A percentile compares a stretch with the other conserved stretches of the same genome.
Evolutionary conservation across 2,329 filamentous ascomycete species (phyloP).

Genomic region (Botrytis paeoniae): DNA sequence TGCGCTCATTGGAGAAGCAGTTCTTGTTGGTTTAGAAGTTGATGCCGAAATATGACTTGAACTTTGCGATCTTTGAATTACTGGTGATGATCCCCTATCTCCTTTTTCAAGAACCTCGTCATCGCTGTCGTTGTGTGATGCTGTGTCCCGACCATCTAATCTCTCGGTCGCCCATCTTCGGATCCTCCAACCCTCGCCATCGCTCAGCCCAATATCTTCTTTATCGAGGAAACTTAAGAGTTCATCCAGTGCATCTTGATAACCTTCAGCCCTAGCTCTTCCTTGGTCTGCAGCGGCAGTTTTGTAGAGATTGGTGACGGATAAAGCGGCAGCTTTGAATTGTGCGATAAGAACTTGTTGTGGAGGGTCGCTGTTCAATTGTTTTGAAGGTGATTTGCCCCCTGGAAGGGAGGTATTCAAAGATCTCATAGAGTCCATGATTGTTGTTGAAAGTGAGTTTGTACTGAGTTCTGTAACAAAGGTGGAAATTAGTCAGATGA

Average conservation of each 20-base stretch:
- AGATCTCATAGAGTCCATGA: constrained; percentile 63
- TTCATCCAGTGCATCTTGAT: constrained; percentile 92
- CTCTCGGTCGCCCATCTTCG: constrained; percentile 67
- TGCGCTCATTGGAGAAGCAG: constrained; percentile 32
- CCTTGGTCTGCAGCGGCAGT: constrained; percentile 76
- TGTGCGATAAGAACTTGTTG: constrained; percentile 71
- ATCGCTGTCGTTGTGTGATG: constrained; percentile 60
- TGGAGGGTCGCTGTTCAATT: constrained; percentile 45
- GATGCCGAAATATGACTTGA: constrained; percentile 38
- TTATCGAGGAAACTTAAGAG: constrained; percentile 81
- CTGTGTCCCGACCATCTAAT: constrained; percentile 59
- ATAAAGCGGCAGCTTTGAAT: constrained; percentile 89
- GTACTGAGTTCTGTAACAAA: constrained; percentile 15
- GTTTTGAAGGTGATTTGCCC: constrained; percentile 45
- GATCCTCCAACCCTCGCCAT: constrained; percentile 70
- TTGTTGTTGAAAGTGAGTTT: constrained; percentile 15
- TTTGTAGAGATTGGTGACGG: constrained; percentile 95
- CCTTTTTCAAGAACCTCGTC: constrained; percentile 62
- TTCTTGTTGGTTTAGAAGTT: constrained; percentile 28
- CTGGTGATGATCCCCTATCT: constrained; percentile 58
- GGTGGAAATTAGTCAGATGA: constrained; percentile 17
- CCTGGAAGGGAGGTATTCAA: constrained; percentile 59
- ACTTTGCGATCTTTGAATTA: constrained; percentile 49
- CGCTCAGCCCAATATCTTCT: constrained; percentile 71
- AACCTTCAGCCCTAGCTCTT: constrained; percentile 74